Evolutionary conservation across 2,329 filamentous ascomycete species (phyloP).

Genomic region (Colletotrichum sidae): DNA sequence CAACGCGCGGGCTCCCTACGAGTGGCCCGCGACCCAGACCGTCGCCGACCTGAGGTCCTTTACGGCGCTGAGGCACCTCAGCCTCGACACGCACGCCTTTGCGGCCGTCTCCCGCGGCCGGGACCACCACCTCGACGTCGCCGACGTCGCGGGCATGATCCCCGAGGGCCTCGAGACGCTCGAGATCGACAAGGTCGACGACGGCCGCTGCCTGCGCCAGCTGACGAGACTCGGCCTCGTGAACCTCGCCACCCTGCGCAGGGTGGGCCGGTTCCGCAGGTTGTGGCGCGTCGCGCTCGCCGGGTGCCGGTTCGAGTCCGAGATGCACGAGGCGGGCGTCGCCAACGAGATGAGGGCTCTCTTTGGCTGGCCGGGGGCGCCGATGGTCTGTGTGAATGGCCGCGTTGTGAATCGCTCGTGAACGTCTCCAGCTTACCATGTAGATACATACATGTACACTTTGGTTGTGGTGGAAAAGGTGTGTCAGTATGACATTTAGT

Average conservation of each 20-base stretch:
- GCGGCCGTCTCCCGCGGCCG: too few species aligned
- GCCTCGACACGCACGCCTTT: conserved; percentile 10
- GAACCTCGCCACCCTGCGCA: background rate
- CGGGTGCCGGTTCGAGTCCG: background rate
- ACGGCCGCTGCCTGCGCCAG: background rate
- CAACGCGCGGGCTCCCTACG: background rate
- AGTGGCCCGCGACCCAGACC: background rate
- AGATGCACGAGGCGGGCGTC: background rate
- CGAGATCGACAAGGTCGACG: background rate
- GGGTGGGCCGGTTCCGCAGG: background rate
- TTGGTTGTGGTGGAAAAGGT: too few species aligned
- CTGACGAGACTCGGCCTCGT: background rate
- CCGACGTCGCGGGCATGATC: background rate
- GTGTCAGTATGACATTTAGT: too few species aligned
- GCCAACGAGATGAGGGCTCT: background rate
- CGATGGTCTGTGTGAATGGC: background rate
- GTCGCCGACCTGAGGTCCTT: background rate
- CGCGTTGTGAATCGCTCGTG: too few species aligned
- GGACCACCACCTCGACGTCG: background rate
- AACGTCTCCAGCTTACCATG: too few species aligned
- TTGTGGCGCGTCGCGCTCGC: background rate
- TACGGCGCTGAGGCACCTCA: background rate
- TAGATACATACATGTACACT: too few species aligned
- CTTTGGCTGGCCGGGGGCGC: background rate
- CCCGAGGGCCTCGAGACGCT: background rate